Evolutionary conservation across 2,329 filamentous ascomycete species (phyloP).

Genomic region (Aaosphaeria pasadenensis): DNA sequence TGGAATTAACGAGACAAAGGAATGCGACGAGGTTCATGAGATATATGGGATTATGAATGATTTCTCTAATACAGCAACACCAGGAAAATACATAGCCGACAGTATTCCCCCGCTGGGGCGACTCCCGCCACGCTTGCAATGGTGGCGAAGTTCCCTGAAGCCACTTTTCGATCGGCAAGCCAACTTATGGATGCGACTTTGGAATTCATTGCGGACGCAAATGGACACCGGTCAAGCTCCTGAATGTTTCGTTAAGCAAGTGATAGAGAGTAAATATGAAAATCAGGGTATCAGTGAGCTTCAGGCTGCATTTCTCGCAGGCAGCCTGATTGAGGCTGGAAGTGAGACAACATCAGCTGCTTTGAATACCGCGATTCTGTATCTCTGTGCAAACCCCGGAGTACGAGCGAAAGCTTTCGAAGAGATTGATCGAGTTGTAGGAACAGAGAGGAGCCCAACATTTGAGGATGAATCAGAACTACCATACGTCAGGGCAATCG

Average conservation of each 20-base stretch:
- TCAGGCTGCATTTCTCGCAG: slow-evolving; percentile 34
- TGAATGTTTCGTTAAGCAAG: slow-evolving; percentile 34
- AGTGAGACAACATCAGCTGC: slow-evolving; percentile 38
- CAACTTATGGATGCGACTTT: slow-evolving; percentile 32
- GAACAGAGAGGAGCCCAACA: slow-evolving; percentile 14
- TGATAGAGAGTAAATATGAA: slow-evolving; percentile 37
- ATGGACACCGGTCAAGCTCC: slow-evolving; percentile 30
- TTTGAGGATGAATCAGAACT: slow-evolving; percentile 47
- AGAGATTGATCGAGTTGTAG: slow-evolving; percentile 17
- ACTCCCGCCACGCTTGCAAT: slow-evolving; percentile 24
- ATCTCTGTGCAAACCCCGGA: slow-evolving; percentile 24
- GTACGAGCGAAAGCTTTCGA: slow-evolving; percentile 17
- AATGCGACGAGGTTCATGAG: slow-evolving; percentile 29
- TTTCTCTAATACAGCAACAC: slow-evolving; percentile 26
- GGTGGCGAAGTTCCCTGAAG: slow-evolving; percentile 26
- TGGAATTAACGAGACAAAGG: slow-evolving; percentile 8
- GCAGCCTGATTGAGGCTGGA: slow-evolving; percentile 40
- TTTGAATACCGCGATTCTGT: slow-evolving; percentile 30
- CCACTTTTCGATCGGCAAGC: slow-evolving; percentile 30
- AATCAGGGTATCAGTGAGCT: slow-evolving; percentile 33
- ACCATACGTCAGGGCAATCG: slow-evolving; percentile 33
- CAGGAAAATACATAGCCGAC: slow-evolving; percentile 30
- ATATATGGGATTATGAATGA: slow-evolving; percentile 35
- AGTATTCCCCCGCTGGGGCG: slow-evolving; percentile 24
- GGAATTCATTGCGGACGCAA: slow-evolving; percentile 24